phyloP scores from a whole-genome alignment of 2,329 filamentous ascomycete genomes.

The Hymenoscyphus scutula region DNA sequence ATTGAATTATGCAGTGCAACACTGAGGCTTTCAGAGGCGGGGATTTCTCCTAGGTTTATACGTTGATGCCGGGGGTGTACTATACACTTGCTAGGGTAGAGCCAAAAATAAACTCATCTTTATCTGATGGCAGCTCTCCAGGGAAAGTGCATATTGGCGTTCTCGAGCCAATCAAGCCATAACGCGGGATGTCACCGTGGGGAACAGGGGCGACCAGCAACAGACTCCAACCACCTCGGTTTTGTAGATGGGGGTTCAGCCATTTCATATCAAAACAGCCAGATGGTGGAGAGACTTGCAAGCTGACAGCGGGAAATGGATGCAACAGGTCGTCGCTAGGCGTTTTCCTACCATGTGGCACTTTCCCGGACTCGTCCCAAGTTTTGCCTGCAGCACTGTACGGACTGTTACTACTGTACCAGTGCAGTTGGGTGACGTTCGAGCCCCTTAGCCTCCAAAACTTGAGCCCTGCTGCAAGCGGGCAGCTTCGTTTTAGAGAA shows the following conservation, averaged over 20 bases:
- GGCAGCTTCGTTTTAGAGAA: background rate
- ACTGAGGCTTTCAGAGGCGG: conserved; percentile 9
- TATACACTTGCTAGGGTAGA: background rate
- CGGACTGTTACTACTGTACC: too few species aligned
- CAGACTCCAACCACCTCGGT: conserved; percentile 7
- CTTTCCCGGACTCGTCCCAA: background rate
- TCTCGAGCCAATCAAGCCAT: background rate
- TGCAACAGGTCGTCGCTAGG: background rate
- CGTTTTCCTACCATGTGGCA: background rate
- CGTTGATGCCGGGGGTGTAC: background rate
- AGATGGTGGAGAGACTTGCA: background rate
- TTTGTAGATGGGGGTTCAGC: conserved; percentile 4
- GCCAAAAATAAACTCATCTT: conserved; percentile 10
- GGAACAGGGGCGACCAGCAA: background rate
- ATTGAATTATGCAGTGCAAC: conserved; percentile 6
- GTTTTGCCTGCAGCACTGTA: background rate
- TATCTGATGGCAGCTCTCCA: conserved; percentile 11
- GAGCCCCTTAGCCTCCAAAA: background rate
- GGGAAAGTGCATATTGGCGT: conserved; percentile 8
- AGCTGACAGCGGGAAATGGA: background rate
- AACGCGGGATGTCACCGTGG: background rate
- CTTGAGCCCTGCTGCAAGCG: background rate
- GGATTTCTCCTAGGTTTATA: background rate
- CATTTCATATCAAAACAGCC: conserved; percentile 1
- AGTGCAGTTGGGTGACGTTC: background rate